Evolutionary conservation across 2,329 filamentous ascomycete genomes (phyloP).

Genomic region (Fusarium sp.): DNA sequence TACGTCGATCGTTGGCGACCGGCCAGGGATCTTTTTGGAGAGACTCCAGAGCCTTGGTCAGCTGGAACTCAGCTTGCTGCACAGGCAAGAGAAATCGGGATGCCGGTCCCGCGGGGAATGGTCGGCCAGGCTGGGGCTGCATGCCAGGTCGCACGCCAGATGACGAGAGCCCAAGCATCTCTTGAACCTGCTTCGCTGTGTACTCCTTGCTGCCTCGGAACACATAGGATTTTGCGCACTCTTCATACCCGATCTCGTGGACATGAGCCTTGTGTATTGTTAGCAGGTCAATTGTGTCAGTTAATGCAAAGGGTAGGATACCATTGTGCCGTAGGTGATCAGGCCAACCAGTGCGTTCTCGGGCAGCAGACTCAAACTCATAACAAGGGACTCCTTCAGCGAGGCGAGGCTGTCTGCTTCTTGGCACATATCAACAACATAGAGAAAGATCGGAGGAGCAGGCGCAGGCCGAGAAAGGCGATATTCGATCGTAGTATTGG

Average conservation of each 20-base stretch:
- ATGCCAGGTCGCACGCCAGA: conserved; percentile 82
- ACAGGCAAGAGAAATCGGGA: conserved; percentile 94
- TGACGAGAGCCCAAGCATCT: conserved; percentile 92
- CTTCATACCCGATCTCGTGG: conserved; percentile 97
- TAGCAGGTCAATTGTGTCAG: conserved; percentile 17
- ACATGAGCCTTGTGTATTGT: conserved; percentile 80
- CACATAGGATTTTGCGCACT: conserved; percentile 98
- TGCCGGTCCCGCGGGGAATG: conserved; percentile 83
- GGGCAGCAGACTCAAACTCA: conserved; percentile 86
- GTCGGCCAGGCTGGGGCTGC: conserved; percentile 81
- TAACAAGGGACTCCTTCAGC: conserved; percentile 88
- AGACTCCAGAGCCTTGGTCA: conserved; percentile 95
- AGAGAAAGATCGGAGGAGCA: conserved; percentile 88
- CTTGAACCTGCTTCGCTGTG: conserved; percentile 97
- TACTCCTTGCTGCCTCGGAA: conserved; percentile 99
- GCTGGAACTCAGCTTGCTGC: conserved; percentile 95
- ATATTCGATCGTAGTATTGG: conserved; percentile 93
- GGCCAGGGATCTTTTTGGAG: conserved; percentile 98
- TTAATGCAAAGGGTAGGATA: conserved; percentile 56
- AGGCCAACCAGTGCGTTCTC: conserved; percentile 87
- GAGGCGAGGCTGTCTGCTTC: conserved; percentile 89
- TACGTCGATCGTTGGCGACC: conserved; percentile 92
- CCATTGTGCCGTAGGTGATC: conserved; percentile 95
- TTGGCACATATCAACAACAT: conserved; percentile 90
- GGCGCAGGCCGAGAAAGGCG: conserved; percentile 85